These are phyloP conservation scores for Polygonum maritimum DNA, from an alignment of 148 eudicot species.

Conservation along the genomic window DNA sequence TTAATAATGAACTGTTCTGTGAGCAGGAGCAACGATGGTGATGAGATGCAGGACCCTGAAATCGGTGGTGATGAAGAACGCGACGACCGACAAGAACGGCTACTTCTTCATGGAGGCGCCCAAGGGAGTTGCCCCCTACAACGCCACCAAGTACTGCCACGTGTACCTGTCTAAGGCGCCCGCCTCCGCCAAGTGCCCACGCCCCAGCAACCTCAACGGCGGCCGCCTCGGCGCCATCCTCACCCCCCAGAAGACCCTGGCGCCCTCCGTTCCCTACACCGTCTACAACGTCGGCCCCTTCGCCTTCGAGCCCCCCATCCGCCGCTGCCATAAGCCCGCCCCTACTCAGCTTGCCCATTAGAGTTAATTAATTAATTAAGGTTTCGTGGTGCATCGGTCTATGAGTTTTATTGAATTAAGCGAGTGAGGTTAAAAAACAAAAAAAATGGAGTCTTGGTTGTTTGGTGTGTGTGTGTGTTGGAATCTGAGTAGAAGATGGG, in stretches of 20 bases:
- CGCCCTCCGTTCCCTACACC: constrained; percentile 12
- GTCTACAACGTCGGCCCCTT: constrained; percentile 19
- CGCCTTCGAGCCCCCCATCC: constrained; percentile 11
- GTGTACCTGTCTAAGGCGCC: constrained; percentile 10
- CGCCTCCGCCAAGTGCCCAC: constrained; percentile 4
- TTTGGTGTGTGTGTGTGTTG: neutral
- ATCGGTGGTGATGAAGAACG: neutral
- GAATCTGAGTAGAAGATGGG: neutral
- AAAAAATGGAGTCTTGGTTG: neutral
- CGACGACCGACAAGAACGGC: constrained; percentile 18
- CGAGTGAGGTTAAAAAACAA: too few relatives aligned
- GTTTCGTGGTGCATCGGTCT: too few relatives aligned
- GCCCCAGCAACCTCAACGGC: constrained; percentile 9
- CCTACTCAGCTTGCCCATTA: neutral
- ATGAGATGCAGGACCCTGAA: constrained; percentile 10
- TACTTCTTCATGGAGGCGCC: constrained; percentile 21
- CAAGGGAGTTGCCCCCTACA: neutral
- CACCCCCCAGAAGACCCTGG: neutral
- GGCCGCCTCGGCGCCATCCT: constrained; percentile 16
- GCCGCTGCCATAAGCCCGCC: neutral
- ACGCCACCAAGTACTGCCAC: constrained; percentile 12
- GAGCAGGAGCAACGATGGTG: constrained; percentile 19
- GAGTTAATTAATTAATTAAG: neutral
- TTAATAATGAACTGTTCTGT: neutral
- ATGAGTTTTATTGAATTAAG: too few relatives aligned